Evolutionary conservation across 148 eudicot genomes (phyloP).

Genomic region (Nepenthes mirabilis): DNA sequence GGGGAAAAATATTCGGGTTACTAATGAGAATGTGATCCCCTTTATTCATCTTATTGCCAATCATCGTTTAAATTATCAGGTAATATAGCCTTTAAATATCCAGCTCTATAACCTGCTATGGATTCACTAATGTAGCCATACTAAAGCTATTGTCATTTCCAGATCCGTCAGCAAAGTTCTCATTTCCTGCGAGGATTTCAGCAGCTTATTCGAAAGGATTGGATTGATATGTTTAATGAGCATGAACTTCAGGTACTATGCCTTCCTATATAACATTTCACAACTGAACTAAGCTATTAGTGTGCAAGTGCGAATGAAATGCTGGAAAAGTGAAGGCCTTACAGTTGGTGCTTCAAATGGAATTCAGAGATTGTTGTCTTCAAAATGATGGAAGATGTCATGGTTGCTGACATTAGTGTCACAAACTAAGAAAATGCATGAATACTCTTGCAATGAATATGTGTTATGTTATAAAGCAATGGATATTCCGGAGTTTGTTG

Average conservation of each 20-base stretch:
- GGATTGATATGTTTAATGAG: constrained; percentile 99
- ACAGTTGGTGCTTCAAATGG: too few species aligned
- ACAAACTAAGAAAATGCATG: too few species aligned
- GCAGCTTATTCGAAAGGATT: constrained; percentile 78
- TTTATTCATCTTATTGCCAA: constrained; percentile 86
- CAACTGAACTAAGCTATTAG: too few species aligned
- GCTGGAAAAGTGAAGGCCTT: too few species aligned
- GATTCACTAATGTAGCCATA: neutral
- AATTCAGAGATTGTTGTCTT: too few species aligned
- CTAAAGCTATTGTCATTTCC: constrained; percentile 8
- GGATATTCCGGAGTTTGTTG: too few species aligned
- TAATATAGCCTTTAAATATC: constrained; percentile 6
- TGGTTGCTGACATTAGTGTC: too few species aligned
- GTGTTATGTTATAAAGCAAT: too few species aligned
- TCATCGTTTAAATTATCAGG: constrained; percentile 91
- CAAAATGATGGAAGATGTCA: too few species aligned
- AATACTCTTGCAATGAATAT: too few species aligned
- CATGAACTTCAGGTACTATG: constrained; percentile 88
- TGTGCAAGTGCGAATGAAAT: too few species aligned
- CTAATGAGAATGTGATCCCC: constrained; percentile 78
- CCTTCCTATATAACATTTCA: neutral
- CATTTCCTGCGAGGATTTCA: constrained; percentile 84
- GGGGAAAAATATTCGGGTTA: constrained; percentile 73
- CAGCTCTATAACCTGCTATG: neutral
- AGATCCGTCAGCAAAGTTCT: constrained; percentile 96